Evolutionary conservation across 2,329 filamentous ascomycete genomes (phyloP).

Genomic region (Aciculosporium take): DNA sequence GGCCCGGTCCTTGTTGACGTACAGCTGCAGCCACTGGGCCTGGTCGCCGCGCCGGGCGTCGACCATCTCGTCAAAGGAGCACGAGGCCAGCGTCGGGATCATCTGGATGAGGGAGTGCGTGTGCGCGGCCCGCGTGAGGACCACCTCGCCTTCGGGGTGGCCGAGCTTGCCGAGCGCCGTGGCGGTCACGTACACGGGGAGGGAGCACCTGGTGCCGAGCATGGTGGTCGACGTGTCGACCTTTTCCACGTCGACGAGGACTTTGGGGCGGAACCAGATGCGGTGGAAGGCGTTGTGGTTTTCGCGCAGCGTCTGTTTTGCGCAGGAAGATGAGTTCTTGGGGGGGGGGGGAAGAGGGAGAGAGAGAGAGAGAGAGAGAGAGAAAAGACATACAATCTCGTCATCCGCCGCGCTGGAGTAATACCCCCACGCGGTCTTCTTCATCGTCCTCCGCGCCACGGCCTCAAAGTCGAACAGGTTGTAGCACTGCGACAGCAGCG

Average conservation of each 20-base stretch:
- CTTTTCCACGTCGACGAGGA: constrained; percentile 79
- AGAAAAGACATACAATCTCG: constrained; percentile 22
- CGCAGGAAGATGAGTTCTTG: too few species aligned
- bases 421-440: constrained; percentile 93
- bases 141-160: constrained; percentile 82
- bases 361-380: not conserved
- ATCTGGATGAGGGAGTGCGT: constrained; percentile 92
- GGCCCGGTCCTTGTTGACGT: constrained; percentile 88
- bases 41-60: constrained; percentile 69
- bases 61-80: constrained; percentile 93
- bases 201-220: constrained; percentile 71
- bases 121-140: constrained; percentile 70
- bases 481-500: constrained; percentile 73
- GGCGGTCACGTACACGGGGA: constrained; percentile 93
- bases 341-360: not conserved
- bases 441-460: constrained; percentile 82
- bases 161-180: constrained; percentile 93
- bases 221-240: constrained; percentile 84
- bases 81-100: constrained; percentile 94
- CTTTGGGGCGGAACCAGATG: constrained; percentile 84
- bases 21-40: constrained; percentile 92
- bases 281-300: constrained; percentile 95
- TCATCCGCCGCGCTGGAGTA: constrained; percentile 73
- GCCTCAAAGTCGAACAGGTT: constrained; percentile 94
- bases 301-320: constrained; percentile 85